A percentile compares a stretch with the other conserved stretches of the same genome.
phyloP scores from a whole-genome alignment of 768 basidiomycete species.

The Leccinum uliginosum region DNA sequence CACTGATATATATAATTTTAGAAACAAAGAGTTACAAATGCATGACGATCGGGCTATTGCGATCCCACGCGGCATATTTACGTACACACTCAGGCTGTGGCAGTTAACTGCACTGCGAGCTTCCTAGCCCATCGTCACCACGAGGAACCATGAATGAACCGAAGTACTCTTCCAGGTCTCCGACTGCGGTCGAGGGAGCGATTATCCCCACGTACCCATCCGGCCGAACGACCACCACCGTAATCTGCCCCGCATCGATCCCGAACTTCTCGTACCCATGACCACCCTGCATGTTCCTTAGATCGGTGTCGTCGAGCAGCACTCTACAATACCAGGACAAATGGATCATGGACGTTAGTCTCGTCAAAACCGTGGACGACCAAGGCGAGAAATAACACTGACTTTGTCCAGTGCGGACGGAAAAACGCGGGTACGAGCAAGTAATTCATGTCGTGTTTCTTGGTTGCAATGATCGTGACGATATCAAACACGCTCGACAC shows the following conservation, averaged over 20 bases:
- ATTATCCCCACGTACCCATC: conserved; percentile 23
- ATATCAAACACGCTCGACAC: not conserved
- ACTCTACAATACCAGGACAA: not conserved
- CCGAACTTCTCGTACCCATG: conserved; percentile 34
- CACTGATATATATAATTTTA: too few relatives aligned
- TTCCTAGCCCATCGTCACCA: not conserved
- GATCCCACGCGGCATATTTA: too few relatives aligned
- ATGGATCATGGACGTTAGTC: not conserved
- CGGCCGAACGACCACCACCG: conserved; percentile 31
- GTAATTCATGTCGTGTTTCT: not conserved
- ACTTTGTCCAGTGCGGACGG: not conserved
- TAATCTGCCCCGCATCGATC: conserved; percentile 24
- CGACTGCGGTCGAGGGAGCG: conserved; percentile 23
- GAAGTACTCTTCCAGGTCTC: conserved; percentile 46
- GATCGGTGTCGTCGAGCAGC: not conserved
- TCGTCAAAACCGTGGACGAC: not conserved
- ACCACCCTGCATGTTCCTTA: conserved; percentile 23
- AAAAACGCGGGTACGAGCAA: not conserved
- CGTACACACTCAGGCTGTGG: too few relatives aligned
- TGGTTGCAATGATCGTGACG: not conserved
- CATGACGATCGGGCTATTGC: too few relatives aligned
- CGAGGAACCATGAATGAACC: conserved; percentile 36
- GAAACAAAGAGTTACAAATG: too few relatives aligned
- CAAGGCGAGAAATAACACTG: not conserved
- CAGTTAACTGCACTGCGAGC: not conserved